Percentiles rank a stretch among this genome's conserved stretches.
phyloP scores from a whole-genome alignment of 2,329 filamentous ascomycete species.

The Plectosphaerella sp. region DNA sequence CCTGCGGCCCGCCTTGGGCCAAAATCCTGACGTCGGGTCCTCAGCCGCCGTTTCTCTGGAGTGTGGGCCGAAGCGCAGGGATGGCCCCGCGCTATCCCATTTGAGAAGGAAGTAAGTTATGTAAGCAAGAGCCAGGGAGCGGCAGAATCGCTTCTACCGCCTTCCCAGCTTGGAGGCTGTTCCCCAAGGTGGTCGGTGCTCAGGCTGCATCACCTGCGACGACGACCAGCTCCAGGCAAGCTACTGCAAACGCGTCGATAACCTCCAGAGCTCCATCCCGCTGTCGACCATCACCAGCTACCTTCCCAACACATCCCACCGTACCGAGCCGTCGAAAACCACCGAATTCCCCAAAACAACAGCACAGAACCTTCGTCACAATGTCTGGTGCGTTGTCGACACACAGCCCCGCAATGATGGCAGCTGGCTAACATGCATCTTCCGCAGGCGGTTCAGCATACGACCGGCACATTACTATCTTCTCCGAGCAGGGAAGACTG shows the following conservation, averaged over 20 bases:
- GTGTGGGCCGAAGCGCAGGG: background rate
- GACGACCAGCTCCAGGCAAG: conserved; percentile 37
- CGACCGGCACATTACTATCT: conserved; percentile 99
- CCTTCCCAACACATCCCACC: no score
- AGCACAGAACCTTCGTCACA: conserved; percentile 22
- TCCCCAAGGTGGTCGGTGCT: background rate
- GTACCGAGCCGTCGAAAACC: no score
- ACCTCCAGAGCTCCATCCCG: conserved; percentile 6
- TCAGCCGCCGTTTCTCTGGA: background rate
- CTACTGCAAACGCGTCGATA: conserved; percentile 40
- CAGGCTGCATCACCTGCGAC: conserved; percentile 9
- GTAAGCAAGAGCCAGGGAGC: background rate
- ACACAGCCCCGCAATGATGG: background rate
- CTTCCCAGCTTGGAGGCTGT: no score
- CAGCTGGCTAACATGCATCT: conserved; percentile 21
- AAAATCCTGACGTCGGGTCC: background rate
- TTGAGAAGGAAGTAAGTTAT: background rate
- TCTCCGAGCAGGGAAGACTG: conserved; percentile 95
- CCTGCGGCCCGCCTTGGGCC: background rate
- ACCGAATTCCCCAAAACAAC: background rate
- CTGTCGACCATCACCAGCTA: background rate
- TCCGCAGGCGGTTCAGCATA: conserved; percentile 75
- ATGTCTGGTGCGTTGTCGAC: conserved; percentile 46
- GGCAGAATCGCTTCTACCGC: background rate
- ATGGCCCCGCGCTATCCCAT: background rate